Evolutionary conservation across 768 basidiomycete genomes (phyloP), one percentile per base, ranked within the genome.

Genomic region (Asterophora parasitica): DNA sequence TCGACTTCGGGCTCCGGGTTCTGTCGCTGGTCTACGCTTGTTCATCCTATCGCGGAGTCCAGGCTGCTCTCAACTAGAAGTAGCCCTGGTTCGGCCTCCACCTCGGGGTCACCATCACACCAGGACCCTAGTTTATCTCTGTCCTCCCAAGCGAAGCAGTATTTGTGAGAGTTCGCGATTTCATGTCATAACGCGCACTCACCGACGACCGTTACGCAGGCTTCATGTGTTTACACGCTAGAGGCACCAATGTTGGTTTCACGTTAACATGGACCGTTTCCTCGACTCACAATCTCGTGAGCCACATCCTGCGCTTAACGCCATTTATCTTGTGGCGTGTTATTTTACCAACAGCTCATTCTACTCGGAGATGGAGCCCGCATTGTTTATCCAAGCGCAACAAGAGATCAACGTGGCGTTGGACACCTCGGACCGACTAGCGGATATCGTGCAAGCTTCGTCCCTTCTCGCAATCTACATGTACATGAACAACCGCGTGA

Each of bases 301-400:
- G 48, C 74, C 78, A 1, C 81, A 83, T 57, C 76, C 82, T 0
- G 77, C 81, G 2, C 72, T 77, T 55, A 79, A 79, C 56, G 76
- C 81, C n/a, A 75, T 83, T 26, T 81, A 75, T 58, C 75, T 83
- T 43, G 65, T 83, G 42, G 80, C 73, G 3, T 79, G 77, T 55
- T 74, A 79, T 54, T 81, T 81, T 56, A 66, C 77, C 31, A 68
- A 67, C 13, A 69, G 65, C 4, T 66, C 73, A 26, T 52, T 60
- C 27, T 68, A 69, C 54, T 59, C 68, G 30, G 69, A 66, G 9
- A 61, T 80, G 31, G 76, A 82, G 55, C 59, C 69, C 7, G 63
- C 67, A 30, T 76, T 82, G 52, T 70, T 80, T 50, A 65, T 70
- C 27, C 69, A 74, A 45, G 69, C 78, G 0, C 67, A 77, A 13